Evolutionary conservation across 129 eudicot genomes (phyloP), one percentile per base, ranked within the genome.

Genomic region (Solidago caesia): DNA sequence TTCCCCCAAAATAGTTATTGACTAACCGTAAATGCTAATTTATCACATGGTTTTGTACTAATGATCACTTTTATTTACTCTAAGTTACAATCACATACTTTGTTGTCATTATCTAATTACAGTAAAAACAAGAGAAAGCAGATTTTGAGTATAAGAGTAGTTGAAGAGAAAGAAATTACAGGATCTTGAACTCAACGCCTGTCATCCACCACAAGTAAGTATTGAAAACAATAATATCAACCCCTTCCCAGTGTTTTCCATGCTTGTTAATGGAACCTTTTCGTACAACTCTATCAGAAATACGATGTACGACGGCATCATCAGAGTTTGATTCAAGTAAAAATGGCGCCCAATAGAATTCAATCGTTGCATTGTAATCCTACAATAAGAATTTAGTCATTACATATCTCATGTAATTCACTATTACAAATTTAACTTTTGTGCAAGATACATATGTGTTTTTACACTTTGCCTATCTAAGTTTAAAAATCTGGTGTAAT

Each of bases 141-240:
- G 27, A 11, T 59, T 7, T 21, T n/a, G 13, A 51, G 44, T 64
- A 44, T 12, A 51, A 48, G 2, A 5, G 1, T 29, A 15, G 42
- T 46, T 21, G 5, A 69, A 70, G 42, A 78, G 47, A 49, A 71
- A 59, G 51, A 70, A 72, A 58, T 89, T 88, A 94, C 99, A 94
- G 53, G 39, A 94, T 91, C 73, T 88, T 91, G 81, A 94, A 85
- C 52, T 80, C 70, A 6, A 67, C 77, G 68, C 91, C 99, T 26
- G 97, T 90, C 96, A 94, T 94, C 99, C 99, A 94, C 99, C 99
- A 94, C 16, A 94, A 84, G 68, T 90, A 94, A 29, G 97, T 94
- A 61, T 94, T 94, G 85, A 94, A 94, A 43, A 94, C 96, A 63
- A 94, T 68, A 8, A 94, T 87, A 76, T 94, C 97, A 13, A 74